Base-by-base conservation (phyloP, 75 land plant species). In the Selaginella moellendorffii region DNA sequence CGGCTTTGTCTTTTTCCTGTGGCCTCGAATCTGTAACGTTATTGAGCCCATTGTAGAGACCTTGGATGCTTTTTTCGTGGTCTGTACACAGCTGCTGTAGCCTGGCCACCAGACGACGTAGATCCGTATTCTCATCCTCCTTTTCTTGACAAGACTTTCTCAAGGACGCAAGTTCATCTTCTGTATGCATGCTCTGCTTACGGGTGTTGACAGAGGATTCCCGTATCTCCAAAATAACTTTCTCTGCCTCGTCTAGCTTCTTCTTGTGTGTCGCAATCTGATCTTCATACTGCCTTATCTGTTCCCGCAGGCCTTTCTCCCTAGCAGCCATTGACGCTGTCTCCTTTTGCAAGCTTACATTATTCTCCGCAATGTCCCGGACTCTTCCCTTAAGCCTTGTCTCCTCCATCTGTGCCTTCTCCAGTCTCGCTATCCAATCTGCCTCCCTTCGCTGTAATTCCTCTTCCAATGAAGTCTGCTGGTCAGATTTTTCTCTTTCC, bases 241-340 rank as follows among this genome's bases (percentile, higher is more conserved):
- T 36, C 46, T 36, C 46, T 36, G 46, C 46, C 46, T 36, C 46
- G 46, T 36, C 46, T 14, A 36, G 46, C 46, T 36, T 36, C 46
- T 36, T 36, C 14, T 14, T 36, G 14, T 36, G 46, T 36, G 46
- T 36, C 46, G 10, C 14, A 5, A 36, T 14, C 46, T 36, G 46
- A 5, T 36, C 46, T 14, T 36, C 46, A 14, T 36, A 36, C 46
- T 36, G 46, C 46, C 46, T 5, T 36, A 36, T 36, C 14, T 36
- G 46, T 14, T 36, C 46, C 5, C 46, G 46, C 46, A 36, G 14
- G 14, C 46, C 46, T 36, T 36, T 36, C 14, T 36, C 46, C 46
- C 46, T 36, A 14, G 46, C 46, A 36, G 46, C 46, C 46, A 36
- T 36, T 5, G 46, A 36, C 5, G 46, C 46, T 14, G 14, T 36